A percentile compares a stretch with the other conserved stretches of the same genome.
These are phyloP conservation scores for Colletotrichum cuscutae DNA, from an alignment of 2,329 filamentous ascomycete species.

Conservation along the genomic window DNA sequence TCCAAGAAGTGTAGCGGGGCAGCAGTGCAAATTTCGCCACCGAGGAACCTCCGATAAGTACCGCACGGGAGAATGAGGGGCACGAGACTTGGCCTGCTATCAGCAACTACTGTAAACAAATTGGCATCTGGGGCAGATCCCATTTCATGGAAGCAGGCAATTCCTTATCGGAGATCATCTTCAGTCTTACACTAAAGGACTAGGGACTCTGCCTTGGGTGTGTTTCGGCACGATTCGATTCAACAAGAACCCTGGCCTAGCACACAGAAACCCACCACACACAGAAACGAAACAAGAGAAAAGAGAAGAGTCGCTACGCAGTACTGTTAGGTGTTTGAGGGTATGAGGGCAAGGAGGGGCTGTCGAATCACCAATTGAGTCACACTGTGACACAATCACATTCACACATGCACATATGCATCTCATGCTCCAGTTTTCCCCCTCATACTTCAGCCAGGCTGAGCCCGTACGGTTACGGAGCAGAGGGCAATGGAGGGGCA, in stretches of 20 bases:
- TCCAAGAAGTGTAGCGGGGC: background rate
- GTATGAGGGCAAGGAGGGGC: background rate
- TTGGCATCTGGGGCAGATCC: background rate
- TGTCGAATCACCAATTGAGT: background rate
- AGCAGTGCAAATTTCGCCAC: background rate
- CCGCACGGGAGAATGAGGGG: background rate
- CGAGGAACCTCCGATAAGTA: constrained; percentile 9
- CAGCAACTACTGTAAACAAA: background rate
- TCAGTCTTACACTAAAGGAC: background rate
- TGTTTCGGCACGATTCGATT: background rate
- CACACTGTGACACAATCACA: background rate
- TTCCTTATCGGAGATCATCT: background rate
- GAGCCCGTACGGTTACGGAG: too few relatives aligned
- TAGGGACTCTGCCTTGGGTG: background rate
- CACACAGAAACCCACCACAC: background rate
- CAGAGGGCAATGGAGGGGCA: constrained; percentile 1
- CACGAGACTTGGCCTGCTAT: background rate
- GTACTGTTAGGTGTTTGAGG: too few relatives aligned
- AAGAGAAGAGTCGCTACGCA: background rate
- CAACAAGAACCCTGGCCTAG: background rate
- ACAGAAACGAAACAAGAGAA: background rate
- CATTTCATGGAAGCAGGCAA: background rate
- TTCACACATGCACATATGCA: background rate
- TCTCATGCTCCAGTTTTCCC: background rate
- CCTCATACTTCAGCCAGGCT: background rate